These are phyloP conservation scores for Polyplosphaeria fusca DNA, from an alignment of 495 filamentous ascomycete species.

Conservation along the genomic window DNA sequence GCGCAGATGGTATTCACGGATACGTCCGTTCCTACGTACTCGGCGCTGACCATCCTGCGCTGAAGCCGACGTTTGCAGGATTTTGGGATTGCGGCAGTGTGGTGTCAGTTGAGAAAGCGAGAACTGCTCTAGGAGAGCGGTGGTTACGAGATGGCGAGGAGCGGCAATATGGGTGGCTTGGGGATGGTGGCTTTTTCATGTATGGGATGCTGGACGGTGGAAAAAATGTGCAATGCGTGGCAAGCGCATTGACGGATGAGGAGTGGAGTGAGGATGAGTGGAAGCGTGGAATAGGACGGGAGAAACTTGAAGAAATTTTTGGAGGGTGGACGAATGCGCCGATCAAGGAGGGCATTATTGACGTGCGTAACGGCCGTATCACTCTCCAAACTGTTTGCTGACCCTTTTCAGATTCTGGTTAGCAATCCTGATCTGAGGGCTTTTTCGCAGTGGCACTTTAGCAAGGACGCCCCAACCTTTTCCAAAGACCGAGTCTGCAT, in stretches of 20 bases:
- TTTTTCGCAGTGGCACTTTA: not conserved
- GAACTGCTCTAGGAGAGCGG: not conserved
- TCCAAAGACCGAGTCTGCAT: not conserved
- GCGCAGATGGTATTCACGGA: slow-evolving; percentile 1
- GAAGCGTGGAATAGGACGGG: not conserved
- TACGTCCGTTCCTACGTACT: slow-evolving; percentile 2
- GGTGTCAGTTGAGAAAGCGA: not conserved
- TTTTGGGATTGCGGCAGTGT: not conserved
- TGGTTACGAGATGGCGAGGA: not conserved
- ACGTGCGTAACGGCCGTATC: not conserved
- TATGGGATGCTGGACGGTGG: not conserved
- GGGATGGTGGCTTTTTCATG: not conserved
- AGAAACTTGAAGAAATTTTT: not conserved
- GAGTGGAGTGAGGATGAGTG: not conserved
- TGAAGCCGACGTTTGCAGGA: not conserved
- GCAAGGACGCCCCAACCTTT: not conserved
- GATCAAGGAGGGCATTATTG: not conserved
- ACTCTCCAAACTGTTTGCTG: not conserved
- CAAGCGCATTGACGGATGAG: not conserved
- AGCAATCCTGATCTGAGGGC: not conserved
- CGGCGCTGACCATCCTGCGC: not conserved
- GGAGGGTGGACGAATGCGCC: not conserved
- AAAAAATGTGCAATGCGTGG: slow-evolving; percentile 1
- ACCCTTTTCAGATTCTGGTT: not conserved
- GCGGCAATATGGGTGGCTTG: slow-evolving; percentile 6